phyloP scores from a whole-genome alignment of 2,329 filamentous ascomycete species.

The Helminthosporium solani region DNA sequence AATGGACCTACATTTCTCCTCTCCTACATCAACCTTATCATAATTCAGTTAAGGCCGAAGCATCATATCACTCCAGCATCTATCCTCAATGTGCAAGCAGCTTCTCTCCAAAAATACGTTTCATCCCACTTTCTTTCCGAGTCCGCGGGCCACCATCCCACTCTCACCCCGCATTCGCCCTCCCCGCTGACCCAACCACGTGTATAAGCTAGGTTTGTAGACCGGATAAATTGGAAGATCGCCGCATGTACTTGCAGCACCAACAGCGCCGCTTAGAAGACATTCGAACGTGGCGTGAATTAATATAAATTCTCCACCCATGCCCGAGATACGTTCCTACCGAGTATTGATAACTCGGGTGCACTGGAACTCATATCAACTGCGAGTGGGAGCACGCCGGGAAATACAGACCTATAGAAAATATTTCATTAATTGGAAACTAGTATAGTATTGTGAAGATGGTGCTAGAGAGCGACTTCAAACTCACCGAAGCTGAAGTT shows the following conservation, averaged over 20 bases:
- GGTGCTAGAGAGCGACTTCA: constrained; percentile 19
- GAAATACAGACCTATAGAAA: background rate
- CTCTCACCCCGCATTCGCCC: no score
- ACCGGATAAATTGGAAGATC: constrained; percentile 1
- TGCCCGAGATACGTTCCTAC: background rate
- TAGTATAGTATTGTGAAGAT: constrained; percentile 3
- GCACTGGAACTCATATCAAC: no score
- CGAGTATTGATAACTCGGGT: no score
- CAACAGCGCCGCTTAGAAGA: background rate
- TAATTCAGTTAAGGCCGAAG: no score
- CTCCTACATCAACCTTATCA: no score
- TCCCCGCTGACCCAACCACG: background rate
- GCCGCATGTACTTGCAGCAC: background rate
- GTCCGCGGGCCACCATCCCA: no score
- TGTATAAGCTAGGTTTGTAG: background rate
- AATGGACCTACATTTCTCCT: no score
- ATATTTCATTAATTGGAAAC: background rate
- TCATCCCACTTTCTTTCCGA: no score
- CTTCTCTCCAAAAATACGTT: no score
- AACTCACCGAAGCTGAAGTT: constrained; percentile 50
- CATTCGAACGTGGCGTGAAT: background rate
- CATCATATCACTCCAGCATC: no score
- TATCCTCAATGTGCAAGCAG: no score
- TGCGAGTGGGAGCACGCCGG: no score
- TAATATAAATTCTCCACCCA: constrained; percentile 2